phyloP scores from a whole-genome alignment of 371 early-diverging fungal species.

The Mortierella sp. region DNA sequence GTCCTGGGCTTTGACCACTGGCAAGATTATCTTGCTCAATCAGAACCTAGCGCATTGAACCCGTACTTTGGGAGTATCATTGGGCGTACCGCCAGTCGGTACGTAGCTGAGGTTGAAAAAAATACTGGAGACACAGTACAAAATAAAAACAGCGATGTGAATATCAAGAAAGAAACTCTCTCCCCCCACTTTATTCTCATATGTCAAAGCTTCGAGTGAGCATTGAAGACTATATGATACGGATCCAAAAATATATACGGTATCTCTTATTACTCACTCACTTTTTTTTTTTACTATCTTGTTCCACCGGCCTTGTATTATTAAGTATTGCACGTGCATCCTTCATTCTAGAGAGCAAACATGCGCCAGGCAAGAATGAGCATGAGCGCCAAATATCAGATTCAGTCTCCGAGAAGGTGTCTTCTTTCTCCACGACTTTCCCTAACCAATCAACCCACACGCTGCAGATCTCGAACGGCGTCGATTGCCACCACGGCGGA shows the following conservation, averaged over 20 bases:
- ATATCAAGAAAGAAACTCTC: no score
- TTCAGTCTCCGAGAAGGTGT: neutral
- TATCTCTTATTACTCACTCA: no score
- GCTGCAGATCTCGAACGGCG: constrained; percentile 39
- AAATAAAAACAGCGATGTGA: neutral
- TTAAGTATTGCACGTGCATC: constrained; percentile 38
- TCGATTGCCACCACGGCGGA: constrained; percentile 51
- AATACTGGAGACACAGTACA: neutral
- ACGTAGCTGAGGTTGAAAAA: constrained; percentile 1
- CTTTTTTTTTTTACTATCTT: no score
- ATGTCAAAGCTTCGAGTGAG: no score
- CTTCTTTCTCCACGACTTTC: neutral
- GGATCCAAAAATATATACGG: neutral
- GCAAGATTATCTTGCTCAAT: constrained; percentile 43
- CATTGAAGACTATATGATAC: no score
- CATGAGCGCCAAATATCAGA: neutral
- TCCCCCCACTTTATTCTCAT: neutral
- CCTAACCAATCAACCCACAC: constrained; percentile 7
- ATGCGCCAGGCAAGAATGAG: neutral
- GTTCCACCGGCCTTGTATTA: neutral
- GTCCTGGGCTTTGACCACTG: constrained; percentile 51
- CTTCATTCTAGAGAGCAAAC: constrained; percentile 24
- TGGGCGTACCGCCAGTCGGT: constrained; percentile 55
- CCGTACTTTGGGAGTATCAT: constrained; percentile 46
- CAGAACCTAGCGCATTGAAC: constrained; percentile 35